Base-by-base conservation (phyloP, 352 stramenopile species). In the Globisporangium nunn region DNA sequence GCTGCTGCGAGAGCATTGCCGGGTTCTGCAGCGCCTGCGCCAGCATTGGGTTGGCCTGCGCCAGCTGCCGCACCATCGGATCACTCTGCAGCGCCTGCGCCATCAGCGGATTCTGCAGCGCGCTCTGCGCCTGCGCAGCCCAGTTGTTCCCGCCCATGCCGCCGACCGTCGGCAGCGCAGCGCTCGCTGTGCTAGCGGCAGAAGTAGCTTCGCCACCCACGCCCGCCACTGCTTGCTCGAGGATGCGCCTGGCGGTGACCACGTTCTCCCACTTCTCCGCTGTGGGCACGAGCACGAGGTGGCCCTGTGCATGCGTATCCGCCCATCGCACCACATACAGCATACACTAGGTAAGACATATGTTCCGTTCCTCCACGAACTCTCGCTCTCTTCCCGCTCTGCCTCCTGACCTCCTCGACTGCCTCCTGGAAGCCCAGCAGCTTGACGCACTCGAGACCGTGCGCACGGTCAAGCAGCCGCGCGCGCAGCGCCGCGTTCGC, bases 31-130 rank as follows among this genome's bases (percentile, higher is more conserved):
- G 50, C 10, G 75, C 75, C 65, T 92, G 84, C 5, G 78, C 75
- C 47, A 91, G 61, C 80, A 92, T 87, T 6, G 84, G 84, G 54
- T 92, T 94, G 43, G 68, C 56, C 50, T 87, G 77, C 23, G 75
- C 74, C 76, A 93, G 81, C 75, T 91, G 83, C 67, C 90, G 83
- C 59, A 93, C 72, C 68, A 80, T 83, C 30, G 81, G 78, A 66
- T 88, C 73, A 53, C 52, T 87, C 59, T 73, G 57, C 62, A 93
- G 69, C 52, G 75, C 76, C 50, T 89, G 78, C 51, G 76, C 56
- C 66, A 90, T 85, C 50, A 77, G 74, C 12, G 82, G 82, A 58
- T 93, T 91, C 59, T 90, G 76, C 54, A 90, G 51, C 78, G 90
- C 71, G n/a, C 62, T 57, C 61, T 83, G 75, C 28, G 75, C 71